A percentile compares a stretch with the other conserved stretches of the same genome.
These are phyloP conservation scores for Phytophthora chlamydospora DNA, from an alignment of 352 stramenopile species.

Conservation along the genomic window DNA sequence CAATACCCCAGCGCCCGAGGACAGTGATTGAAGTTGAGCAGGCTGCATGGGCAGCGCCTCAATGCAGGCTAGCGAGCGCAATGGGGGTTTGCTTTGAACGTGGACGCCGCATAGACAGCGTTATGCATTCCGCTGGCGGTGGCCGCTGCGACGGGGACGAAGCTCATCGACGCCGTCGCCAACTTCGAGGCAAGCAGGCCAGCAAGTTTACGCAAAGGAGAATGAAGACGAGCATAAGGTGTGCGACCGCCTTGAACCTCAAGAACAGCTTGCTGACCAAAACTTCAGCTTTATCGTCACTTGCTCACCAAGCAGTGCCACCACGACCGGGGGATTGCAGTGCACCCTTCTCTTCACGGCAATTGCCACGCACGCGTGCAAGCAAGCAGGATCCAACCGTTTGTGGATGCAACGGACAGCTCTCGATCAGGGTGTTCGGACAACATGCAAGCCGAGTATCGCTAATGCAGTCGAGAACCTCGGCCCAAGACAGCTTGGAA, in stretches of 20 bases:
- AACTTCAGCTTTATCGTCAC: constrained; percentile 33
- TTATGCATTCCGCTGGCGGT: neutral
- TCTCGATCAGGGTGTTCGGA: no score
- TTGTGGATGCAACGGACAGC: no score
- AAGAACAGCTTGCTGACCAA: constrained; percentile 10
- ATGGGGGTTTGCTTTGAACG: neutral
- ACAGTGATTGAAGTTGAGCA: constrained; percentile 40
- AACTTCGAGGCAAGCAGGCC: neutral
- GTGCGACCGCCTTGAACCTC: constrained; percentile 32
- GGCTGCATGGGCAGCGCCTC: neutral
- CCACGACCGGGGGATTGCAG: constrained; percentile 21
- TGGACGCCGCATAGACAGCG: constrained; percentile 12
- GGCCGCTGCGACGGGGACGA: neutral
- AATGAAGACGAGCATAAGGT: constrained; percentile 14
- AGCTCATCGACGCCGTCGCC: neutral
- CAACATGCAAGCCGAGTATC: no score
- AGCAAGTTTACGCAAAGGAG: constrained; percentile 17
- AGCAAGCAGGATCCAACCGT: no score
- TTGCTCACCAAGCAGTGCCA: constrained; percentile 10
- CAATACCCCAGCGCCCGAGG: constrained; percentile 12
- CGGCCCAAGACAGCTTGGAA: no score
- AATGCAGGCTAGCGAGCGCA: neutral
- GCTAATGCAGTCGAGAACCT: no score
- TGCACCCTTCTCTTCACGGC: neutral
- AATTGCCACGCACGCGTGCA: no score